A percentile compares a stretch with the other conserved stretches of the same genome.
Conservation (phyloP, 169 alveolate genomes). For the Pseudocohnilembus persalinus region DNA sequence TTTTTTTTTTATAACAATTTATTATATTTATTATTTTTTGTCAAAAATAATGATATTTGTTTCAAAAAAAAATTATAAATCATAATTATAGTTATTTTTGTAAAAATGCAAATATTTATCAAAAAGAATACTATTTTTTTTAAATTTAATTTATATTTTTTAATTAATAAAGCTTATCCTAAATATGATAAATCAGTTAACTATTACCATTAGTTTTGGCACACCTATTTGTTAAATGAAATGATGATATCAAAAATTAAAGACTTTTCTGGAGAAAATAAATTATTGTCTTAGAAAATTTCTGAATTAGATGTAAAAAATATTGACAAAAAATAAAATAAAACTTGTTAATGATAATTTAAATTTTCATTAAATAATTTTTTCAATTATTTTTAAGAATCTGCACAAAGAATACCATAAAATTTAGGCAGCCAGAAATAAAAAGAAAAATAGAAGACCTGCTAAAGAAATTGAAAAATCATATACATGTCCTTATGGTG, state of each 20-base stretch:
- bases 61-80: not conserved
- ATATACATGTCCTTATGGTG: slow-evolving; percentile 56
- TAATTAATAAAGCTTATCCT: slow-evolving; percentile 21
- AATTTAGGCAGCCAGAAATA: slow-evolving; percentile 18
- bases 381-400: not conserved
- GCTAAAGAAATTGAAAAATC: slow-evolving; percentile 55
- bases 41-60: too few species aligned
- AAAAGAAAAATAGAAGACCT: slow-evolving; percentile 52
- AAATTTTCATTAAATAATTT: too few species aligned
- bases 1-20: too few species aligned
- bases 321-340: not conserved
- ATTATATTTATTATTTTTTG: too few species aligned
- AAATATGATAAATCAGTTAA: slow-evolving; percentile 6
- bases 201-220: slow-evolving; percentile 24
- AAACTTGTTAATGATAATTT: not conserved
- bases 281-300: not conserved
- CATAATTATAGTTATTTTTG: not conserved
- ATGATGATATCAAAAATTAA: slow-evolving; percentile 29
- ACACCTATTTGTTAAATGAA: slow-evolving; percentile 23
- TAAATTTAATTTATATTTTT: too few species aligned
- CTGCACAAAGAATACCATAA: slow-evolving; percentile 25
- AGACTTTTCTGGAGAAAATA: slow-evolving; percentile 11
- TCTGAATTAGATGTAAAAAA: slow-evolving; percentile 18
- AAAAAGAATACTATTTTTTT: not conserved
- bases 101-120: not conserved